These are phyloP conservation scores for Dendrocalamus sinicus DNA, from an alignment of 176 grass and related monocot genomes.

Conservation along the genomic window DNA sequence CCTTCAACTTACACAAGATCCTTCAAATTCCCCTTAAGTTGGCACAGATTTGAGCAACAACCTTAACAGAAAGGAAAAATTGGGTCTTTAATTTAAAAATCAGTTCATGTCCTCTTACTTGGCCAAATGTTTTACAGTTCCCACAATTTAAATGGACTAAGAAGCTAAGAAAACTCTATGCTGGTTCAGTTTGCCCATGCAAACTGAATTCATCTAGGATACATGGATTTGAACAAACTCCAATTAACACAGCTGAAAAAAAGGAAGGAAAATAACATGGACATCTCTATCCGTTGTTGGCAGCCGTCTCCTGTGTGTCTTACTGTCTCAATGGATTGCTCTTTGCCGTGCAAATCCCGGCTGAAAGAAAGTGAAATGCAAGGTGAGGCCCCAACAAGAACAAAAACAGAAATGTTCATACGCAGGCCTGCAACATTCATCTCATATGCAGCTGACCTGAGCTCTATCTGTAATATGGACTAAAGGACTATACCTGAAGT, in stretches of 20 bases:
- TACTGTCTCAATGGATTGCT: conserved; percentile 48
- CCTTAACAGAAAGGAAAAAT: neutral
- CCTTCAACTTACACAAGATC: conserved; percentile 5
- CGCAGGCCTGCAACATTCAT: conserved; percentile 36
- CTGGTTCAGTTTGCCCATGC: conserved; percentile 26
- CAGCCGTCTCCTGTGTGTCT: conserved; percentile 22
- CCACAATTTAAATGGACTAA: conserved; percentile 38
- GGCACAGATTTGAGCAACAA: neutral
- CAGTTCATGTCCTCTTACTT: conserved; percentile 1
- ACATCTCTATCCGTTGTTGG: conserved; percentile 28
- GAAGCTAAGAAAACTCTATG: conserved; percentile 25
- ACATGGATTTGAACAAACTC: conserved; percentile 27
- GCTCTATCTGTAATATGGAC: conserved; percentile 1
- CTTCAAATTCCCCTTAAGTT: neutral
- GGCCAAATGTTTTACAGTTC: conserved; percentile 31
- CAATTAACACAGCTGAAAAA: conserved; percentile 15
- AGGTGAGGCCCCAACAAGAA: conserved; percentile 51
- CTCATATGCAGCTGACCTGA: neutral
- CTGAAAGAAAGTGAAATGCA: conserved; percentile 70
- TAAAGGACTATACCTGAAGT: conserved; percentile 65
- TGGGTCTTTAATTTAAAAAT: conserved; percentile 12
- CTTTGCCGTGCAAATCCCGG: conserved; percentile 75
- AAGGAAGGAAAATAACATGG: conserved; percentile 23
- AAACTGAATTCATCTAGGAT: conserved; percentile 41
- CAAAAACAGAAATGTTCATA: conserved; percentile 51